A percentile compares a stretch with the other conserved stretches of the same genome.
Conservation (phyloP, 2,329 filamentous ascomycete species). For the Magnaporthales sp. region DNA sequence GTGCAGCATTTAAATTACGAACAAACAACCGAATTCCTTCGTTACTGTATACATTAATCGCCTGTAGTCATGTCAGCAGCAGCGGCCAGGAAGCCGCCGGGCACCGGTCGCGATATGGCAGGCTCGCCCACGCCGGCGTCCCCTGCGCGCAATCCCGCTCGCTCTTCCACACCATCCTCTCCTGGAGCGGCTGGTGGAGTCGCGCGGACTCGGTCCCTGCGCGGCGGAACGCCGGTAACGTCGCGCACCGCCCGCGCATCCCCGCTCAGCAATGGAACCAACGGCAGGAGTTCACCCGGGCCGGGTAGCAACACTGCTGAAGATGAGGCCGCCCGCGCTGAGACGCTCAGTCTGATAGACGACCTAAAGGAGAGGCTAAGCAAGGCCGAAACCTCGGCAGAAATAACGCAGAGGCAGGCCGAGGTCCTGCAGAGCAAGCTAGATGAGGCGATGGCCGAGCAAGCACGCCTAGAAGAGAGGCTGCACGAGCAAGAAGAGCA, state of each 20-base stretch:
- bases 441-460: constrained; percentile 77
- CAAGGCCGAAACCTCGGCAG: constrained; percentile 68
- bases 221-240: constrained; percentile 58
- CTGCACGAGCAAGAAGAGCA: constrained; percentile 80
- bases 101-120: constrained; percentile 34
- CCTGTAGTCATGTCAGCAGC: constrained; percentile 37
- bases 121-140: constrained; percentile 27
- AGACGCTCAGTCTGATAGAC: constrained; percentile 69
- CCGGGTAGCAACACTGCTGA: constrained; percentile 24
- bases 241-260: constrained; percentile 58
- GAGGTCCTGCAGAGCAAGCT: constrained; percentile 78
- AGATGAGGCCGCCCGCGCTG: constrained; percentile 68
- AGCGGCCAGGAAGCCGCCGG: constrained; percentile 42
- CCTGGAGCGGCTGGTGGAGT: constrained; percentile 29
- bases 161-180: constrained; percentile 41
- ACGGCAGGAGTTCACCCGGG: constrained; percentile 13
- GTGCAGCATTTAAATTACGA: neutral
- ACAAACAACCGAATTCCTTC: neutral
- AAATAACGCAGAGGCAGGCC: constrained; percentile 75
- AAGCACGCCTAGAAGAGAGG: constrained; percentile 78
- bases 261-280: constrained; percentile 25
- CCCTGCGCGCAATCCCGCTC: constrained; percentile 24
- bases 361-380: constrained; percentile 77
- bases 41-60: neutral
- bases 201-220: constrained; percentile 55